Conservation (phyloP, 2,329 filamentous ascomycete species). For the Keithomyces neogunnii region DNA sequence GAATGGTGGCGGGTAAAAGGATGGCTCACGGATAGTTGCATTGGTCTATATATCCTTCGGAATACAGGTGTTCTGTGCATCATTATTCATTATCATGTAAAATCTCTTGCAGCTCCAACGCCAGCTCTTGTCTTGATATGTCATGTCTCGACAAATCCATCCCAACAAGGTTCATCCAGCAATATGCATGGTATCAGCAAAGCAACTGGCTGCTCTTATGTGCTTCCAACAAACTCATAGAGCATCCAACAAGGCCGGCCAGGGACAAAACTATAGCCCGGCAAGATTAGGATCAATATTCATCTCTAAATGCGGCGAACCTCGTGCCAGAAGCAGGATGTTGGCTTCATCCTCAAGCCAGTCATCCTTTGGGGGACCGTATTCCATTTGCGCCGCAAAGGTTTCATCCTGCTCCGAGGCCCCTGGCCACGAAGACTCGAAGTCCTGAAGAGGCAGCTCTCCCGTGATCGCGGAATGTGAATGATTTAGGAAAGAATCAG, state of each 20-base stretch:
- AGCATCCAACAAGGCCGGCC: neutral
- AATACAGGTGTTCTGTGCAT: neutral
- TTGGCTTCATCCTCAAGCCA: slow-evolving; percentile 37
- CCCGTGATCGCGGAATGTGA: no score
- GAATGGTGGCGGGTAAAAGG: no score
- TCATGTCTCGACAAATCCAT: neutral
- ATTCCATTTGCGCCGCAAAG: slow-evolving; percentile 26
- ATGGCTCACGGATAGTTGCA: no score
- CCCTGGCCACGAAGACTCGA: slow-evolving; percentile 15
- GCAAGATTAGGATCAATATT: slow-evolving; percentile 25
- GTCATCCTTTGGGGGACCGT: slow-evolving; percentile 25
- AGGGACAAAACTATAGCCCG: neutral
- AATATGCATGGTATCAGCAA: neutral
- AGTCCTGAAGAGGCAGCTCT: neutral
- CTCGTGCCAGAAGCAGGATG: slow-evolving; percentile 30
- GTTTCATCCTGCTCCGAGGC: slow-evolving; percentile 20
- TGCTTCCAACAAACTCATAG: neutral
- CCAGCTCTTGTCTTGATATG: slow-evolving; percentile 1
- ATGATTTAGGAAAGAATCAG: slow-evolving; percentile 14
- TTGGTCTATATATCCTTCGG: no score
- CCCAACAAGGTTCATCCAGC: neutral
- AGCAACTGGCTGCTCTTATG: neutral
- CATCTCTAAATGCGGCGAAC: slow-evolving; percentile 14
- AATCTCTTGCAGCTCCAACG: neutral
- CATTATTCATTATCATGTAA: slow-evolving; percentile 1